Evolutionary conservation across 1,139 yeast species (phyloP), one percentile per base, ranked within the genome.

Genomic region (Taphrina wiesneri): DNA sequence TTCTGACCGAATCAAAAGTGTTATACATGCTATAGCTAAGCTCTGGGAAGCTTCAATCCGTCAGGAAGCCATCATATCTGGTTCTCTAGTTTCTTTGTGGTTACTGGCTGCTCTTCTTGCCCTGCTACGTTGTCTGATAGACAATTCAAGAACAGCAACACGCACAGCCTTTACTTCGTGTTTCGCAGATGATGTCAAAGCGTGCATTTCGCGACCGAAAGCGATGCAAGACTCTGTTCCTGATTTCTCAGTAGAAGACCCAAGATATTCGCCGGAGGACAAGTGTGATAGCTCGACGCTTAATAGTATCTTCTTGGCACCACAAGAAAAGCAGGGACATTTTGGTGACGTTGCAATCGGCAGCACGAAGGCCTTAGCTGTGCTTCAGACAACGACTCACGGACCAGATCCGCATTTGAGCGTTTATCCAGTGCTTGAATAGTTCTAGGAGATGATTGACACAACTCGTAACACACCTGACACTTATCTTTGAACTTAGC

Each of bases 31-130:
- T 11, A n/a, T 60, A 21, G 43, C 32, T 17, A 51, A n/a, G 17
- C 17, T 51, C 13, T 60, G 64, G 64, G 39, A 34, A 17, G 36
- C 46, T 15, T 36, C 57, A 5, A 60, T 60, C 51, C 36, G 32
- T 6, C 57, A 60, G 23, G 64, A 60, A 23, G 64, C 64, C 30
- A 19, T 25, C 30, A 28, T 25, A 11, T 56, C 64, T 5, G 64
- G 52, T n/a, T 13, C 41, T 9, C 52, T 60, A 3, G n/a, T 28
- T 11, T 25, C 17, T 4, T 9, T 46, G 7, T 60, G 64, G 64
- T 13, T 49, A 15, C 41, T 60, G 9, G 39, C 52, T 36, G 57
- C 36, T 3, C 30, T 51, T 11, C 7, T 32, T 6, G 64, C 56
- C 11, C 19, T 60, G 13, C 15, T 19, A 15, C 51, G 64, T 3